Evolutionary conservation across 768 basidiomycete species (phyloP).

Genomic region (Leccinum incarnatum): DNA sequence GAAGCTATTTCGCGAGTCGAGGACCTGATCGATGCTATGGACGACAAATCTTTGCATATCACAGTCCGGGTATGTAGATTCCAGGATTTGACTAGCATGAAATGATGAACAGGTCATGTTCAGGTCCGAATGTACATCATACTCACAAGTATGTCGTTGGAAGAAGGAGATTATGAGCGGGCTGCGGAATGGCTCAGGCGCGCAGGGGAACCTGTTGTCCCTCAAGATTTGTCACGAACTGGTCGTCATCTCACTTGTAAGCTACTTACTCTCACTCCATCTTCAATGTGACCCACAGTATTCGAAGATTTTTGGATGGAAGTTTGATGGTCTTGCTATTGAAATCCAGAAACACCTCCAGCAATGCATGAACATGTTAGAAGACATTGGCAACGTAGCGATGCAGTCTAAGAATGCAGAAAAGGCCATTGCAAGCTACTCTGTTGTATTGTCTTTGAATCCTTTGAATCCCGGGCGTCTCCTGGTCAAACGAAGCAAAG

Average conservation of each 20-base stretch:
- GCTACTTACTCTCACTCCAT: neutral
- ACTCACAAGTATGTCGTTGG: neutral
- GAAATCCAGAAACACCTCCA: neutral
- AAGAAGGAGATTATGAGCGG: neutral
- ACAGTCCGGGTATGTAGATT: constrained; percentile 3
- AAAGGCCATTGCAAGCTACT: neutral
- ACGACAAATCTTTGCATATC: neutral
- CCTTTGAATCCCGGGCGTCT: neutral
- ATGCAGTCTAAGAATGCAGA: neutral
- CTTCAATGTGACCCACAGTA: neutral
- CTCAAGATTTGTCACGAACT: neutral
- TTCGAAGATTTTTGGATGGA: constrained; percentile 12
- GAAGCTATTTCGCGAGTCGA: neutral
- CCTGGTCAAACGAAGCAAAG: constrained; percentile 10
- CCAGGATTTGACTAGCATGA: rapidly evolving
- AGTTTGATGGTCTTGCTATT: neutral
- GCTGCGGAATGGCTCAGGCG: neutral
- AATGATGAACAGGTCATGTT: neutral
- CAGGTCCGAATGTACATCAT: constrained; percentile 10
- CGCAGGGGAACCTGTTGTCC: no score
- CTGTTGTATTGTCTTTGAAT: neutral
- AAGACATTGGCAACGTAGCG: neutral
- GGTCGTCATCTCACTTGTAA: constrained; percentile 8
- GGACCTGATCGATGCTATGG: neutral
- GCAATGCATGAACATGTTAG: neutral